Base-by-base conservation (phyloP, 2,329 filamentous ascomycete genomes). In the Colletotrichum simmondsii region DNA sequence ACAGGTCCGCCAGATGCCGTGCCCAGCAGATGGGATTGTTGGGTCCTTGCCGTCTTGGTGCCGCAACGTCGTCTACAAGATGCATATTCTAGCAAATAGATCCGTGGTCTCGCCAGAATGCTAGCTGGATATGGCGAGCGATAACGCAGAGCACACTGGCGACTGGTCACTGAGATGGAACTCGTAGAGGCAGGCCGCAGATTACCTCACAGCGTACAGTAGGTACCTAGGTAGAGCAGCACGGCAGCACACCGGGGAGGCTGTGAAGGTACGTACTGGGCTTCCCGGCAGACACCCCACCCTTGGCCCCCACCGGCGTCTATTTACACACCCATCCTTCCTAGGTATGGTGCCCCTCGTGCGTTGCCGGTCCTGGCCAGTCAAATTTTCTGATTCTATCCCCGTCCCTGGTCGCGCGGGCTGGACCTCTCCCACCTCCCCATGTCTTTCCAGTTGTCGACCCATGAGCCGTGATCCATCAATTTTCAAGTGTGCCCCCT, bases 351-450 rank as follows among this genome's bases (percentile, higher is more conserved):
- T 35, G 11, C 11, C 32, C 58, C 59, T 12, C 63, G 37, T 57
- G 35, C 4, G n/a, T 19, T n/a, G 49, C 68, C 35, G 24, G 49
- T 35, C 68, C 63, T 49, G 68, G 19, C 68, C 63, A 71, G 42
- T 61, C 63, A 66, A 30, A 16, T 26, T 12, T 37, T 26, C 14
- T 57, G 24, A 49, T 49, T 54, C 61, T 22, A 32, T 30, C 53
- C 53, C 35, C 49, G n/a, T 42, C 52, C 64, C 60, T 26, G 24
- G 53, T 57, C 30, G 26, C n/a, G 42, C 42, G 53, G 69, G 52
- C 69, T 68, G 37, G 63, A 62, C 60, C 52, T 68, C 56, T 59
- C 56, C 63, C 64, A 62, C 57, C 69, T 58, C 58, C 42, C 69
- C 49, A 49, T 68, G 58, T 16, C 42, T 11, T 35, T n/a, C 32